Evolutionary conservation across 495 filamentous ascomycete species (phyloP).

Genomic region (Trichoderma erinaceum): DNA sequence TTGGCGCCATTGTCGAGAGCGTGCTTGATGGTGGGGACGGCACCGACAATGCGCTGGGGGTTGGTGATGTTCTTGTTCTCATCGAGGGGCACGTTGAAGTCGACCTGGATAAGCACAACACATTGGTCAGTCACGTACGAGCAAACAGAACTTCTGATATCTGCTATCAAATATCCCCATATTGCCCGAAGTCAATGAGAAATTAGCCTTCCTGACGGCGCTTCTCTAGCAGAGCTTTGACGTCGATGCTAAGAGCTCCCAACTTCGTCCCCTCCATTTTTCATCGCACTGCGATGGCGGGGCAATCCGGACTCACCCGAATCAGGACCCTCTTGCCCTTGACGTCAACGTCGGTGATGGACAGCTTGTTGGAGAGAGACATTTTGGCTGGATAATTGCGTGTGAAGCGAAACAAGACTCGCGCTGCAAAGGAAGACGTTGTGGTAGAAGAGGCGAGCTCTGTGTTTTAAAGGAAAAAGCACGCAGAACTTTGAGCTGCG

Average conservation of each 20-base stretch:
- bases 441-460: neutral
- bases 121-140: neutral
- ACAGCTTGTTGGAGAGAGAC: conserved; percentile 98
- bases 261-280: neutral
- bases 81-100: conserved; percentile 99
- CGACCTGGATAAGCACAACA: conserved; percentile 56
- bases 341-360: conserved; percentile 91
- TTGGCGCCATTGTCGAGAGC: conserved; percentile 91
- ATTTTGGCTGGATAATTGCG: conserved; percentile 46
- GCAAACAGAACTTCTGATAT: neutral
- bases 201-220: neutral
- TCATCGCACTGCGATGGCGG: neutral
- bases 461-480: neutral
- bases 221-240: neutral
- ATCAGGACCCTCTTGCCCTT: conserved; percentile 98
- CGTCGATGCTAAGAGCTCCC: neutral
- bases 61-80: conserved; percentile 89
- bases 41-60: conserved; percentile 95
- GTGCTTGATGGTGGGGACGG: conserved; percentile 96
- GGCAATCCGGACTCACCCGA: conserved; percentile 56
- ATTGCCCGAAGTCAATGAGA: neutral
- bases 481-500: conserved; percentile 1
- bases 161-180: neutral
- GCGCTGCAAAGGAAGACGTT: neutral
- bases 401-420: neutral